Conservation (phyloP, 805 yeast species). For the Cephaloascus fragrans region DNA sequence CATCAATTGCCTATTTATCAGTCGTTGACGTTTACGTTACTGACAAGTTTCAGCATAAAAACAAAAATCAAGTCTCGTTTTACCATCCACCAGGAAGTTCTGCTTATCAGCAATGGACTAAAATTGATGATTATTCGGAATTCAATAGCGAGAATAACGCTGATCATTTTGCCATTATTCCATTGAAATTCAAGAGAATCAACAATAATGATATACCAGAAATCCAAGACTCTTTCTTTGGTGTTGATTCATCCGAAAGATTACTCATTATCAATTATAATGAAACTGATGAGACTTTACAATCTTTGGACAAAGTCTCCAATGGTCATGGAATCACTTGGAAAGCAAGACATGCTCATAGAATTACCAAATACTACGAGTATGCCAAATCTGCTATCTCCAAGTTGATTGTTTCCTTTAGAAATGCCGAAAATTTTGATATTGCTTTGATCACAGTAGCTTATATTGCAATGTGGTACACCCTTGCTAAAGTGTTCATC, state of each 20-base stretch:
- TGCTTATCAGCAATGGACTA: conserved; percentile 35
- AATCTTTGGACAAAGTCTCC: conserved; percentile 14
- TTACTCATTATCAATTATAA: conserved; percentile 26
- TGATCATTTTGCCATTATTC: conserved; percentile 39
- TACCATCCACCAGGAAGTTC: conserved; percentile 23
- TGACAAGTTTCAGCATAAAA: conserved; percentile 6
- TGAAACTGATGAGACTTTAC: conserved; percentile 13
- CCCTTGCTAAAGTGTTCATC: conserved; percentile 61
- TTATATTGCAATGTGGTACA: conserved; percentile 80
- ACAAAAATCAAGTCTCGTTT: conserved; percentile 12
- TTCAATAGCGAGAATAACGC: conserved; percentile 25
- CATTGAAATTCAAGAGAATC: conserved; percentile 45
- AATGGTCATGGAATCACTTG: conserved; percentile 40
- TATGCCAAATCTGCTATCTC: conserved; percentile 29
- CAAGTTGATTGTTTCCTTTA: conserved; percentile 35
- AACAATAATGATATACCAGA: conserved; percentile 30
- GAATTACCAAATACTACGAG: conserved; percentile 47
- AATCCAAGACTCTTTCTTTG: conserved; percentile 25
- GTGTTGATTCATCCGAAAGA: conserved; percentile 31
- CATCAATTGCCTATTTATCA: conserved; percentile 73
- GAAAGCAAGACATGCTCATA: conserved; percentile 50
- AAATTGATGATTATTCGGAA: conserved; percentile 29
- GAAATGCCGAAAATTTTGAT: conserved; percentile 80
- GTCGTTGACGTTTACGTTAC: conserved; percentile 56
- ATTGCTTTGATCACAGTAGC: conserved; percentile 71